phyloP scores from a whole-genome alignment of 768 basidiomycete species.

The Aureoboletus auriporus region DNA sequence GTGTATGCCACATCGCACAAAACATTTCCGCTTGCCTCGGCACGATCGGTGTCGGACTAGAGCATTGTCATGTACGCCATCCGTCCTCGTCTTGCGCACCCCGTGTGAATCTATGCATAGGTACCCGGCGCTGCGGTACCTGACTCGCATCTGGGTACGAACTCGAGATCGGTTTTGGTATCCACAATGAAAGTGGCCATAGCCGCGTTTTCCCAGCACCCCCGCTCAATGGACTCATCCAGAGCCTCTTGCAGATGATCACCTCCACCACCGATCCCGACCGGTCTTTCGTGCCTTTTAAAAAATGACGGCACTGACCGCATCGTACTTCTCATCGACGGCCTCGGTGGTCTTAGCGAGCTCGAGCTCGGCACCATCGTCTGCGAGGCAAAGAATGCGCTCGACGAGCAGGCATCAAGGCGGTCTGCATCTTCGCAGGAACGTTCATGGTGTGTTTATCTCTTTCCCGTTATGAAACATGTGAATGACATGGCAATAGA shows the following conservation, averaged over 20 bases:
- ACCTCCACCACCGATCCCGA: constrained; percentile 72
- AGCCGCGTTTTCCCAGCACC: constrained; percentile 67
- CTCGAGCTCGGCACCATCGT: constrained; percentile 74
- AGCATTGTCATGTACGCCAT: constrained; percentile 74
- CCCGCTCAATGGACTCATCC: constrained; percentile 62
- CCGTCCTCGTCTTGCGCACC: neutral
- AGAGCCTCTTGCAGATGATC: constrained; percentile 63
- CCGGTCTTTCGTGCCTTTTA: constrained; percentile 72
- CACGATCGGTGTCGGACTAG: constrained; percentile 83
- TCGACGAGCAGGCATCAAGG: constrained; percentile 52
- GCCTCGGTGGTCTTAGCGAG: constrained; percentile 81
- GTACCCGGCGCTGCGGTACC: constrained; percentile 72
- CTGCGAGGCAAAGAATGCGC: constrained; percentile 51
- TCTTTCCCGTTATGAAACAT: neutral
- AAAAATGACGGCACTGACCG: constrained; percentile 57
- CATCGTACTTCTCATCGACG: constrained; percentile 81
- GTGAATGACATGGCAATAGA: constrained; percentile 39
- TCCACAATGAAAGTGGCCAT: constrained; percentile 87
- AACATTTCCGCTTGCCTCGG: constrained; percentile 64
- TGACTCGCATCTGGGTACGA: constrained; percentile 56
- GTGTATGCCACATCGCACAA: constrained; percentile 64
- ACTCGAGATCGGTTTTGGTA: constrained; percentile 87
- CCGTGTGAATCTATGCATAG: constrained; percentile 31
- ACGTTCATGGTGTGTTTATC: constrained; percentile 72
- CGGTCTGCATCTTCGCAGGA: constrained; percentile 67